A percentile compares a stretch with the other conserved stretches of the same genome.
phyloP scores from a whole-genome alignment of 305 asterid species.

The Solanum hybrid region DNA sequence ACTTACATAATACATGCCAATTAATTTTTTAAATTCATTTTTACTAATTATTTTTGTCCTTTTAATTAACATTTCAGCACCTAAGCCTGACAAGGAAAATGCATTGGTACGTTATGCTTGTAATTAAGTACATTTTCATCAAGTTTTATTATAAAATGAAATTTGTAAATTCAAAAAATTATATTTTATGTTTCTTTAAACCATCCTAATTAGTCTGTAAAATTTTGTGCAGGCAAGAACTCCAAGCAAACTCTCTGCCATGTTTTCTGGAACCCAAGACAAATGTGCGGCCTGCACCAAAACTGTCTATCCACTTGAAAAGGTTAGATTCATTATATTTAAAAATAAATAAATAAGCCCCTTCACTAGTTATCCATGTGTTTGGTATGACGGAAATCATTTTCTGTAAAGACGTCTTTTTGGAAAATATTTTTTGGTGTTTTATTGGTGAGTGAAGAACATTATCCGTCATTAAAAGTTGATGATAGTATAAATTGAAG shows the following conservation, averaged over 20 bases:
- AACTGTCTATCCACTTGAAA: constrained; percentile 81
- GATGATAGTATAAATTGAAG: background rate
- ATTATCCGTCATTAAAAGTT: background rate
- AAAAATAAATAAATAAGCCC: background rate
- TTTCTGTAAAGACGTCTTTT: rapidly evolving
- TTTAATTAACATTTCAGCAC: constrained; percentile 17
- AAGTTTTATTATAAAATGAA: background rate
- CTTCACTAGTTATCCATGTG: background rate
- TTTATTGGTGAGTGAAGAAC: background rate
- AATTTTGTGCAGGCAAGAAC: constrained; percentile 37
- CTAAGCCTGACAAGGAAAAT: constrained; percentile 57
- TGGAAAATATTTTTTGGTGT: background rate
- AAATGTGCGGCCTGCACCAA: constrained; percentile 75
- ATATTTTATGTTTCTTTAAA: background rate
- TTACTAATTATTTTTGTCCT: background rate
- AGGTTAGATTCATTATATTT: constrained; percentile 27
- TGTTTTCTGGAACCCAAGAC: constrained; percentile 85
- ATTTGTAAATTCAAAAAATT: background rate
- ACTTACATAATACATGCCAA: background rate
- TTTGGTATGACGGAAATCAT: background rate
- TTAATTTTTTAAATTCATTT: background rate
- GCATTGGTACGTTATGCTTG: constrained; percentile 27
- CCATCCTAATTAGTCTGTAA: background rate
- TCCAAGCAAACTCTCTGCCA: constrained; percentile 73
- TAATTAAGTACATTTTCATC: background rate